Percentiles rank a stretch among this genome's conserved stretches.
Evolutionary conservation across 371 early-diverging fungal genomes (phyloP).

Genomic region (Lichtheimia hyalospora): DNA sequence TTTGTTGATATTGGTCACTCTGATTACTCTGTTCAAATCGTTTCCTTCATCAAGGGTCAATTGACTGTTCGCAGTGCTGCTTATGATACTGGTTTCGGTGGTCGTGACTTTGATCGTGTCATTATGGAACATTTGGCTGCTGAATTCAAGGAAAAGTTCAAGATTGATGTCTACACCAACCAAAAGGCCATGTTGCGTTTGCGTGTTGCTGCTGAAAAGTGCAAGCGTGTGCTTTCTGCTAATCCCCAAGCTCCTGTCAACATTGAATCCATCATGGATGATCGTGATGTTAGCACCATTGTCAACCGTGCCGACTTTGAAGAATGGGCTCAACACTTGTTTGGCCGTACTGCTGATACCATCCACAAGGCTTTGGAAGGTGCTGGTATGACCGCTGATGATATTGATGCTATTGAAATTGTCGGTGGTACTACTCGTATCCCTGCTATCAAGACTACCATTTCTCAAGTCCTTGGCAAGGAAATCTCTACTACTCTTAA

Average conservation of each 20-base stretch:
- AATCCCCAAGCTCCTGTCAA: conserved; percentile 89
- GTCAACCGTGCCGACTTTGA: conserved; percentile 87
- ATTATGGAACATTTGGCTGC: conserved; percentile 82
- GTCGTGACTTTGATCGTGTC: conserved; percentile 93
- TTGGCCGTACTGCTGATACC: conserved; percentile 73
- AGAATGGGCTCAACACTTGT: conserved; percentile 73
- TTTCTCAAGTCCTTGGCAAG: conserved; percentile 82
- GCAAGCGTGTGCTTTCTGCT: conserved; percentile 95
- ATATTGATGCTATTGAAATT: conserved; percentile 91
- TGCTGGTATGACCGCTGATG: conserved; percentile 76
- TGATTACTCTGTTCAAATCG: conserved; percentile 85
- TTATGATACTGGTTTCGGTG: conserved; percentile 92
- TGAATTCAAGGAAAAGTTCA: conserved; percentile 93
- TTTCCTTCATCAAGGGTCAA: conserved; percentile 93
- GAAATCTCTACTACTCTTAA: conserved; percentile 92
- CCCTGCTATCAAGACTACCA: conserved; percentile 87
- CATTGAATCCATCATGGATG: conserved; percentile 95
- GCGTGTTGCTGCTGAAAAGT: conserved; percentile 89
- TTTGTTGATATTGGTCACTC: conserved; percentile 97
- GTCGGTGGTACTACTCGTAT: conserved; percentile 95
- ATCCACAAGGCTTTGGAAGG: conserved; percentile 77
- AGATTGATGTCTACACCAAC: conserved; percentile 88
- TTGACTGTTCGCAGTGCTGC: conserved; percentile 88
- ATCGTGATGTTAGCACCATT: conserved; percentile 85
- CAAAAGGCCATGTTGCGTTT: conserved; percentile 92